phyloP scores from a whole-genome alignment of 2,329 filamentous ascomycete genomes.

The Penicillium occitanis region DNA sequence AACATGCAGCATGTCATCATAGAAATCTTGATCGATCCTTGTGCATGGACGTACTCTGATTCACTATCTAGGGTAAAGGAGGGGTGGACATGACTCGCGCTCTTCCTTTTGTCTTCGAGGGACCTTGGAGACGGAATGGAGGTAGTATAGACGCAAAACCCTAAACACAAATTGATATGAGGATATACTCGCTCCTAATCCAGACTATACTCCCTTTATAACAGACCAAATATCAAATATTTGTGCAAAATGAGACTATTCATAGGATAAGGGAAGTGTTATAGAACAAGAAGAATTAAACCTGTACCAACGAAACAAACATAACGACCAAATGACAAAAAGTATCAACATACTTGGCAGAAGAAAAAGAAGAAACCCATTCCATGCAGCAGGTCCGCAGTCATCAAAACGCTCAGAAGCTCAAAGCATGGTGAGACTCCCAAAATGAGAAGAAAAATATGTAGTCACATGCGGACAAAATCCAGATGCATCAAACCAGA shows the following conservation, averaged over 20 bases:
- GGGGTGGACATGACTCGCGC: neutral
- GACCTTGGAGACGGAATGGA: neutral
- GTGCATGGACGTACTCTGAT: neutral
- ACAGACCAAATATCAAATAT: neutral
- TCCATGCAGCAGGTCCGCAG: conserved; percentile 19
- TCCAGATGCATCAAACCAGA: conserved; percentile 29
- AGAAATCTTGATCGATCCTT: neutral
- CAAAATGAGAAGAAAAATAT: conserved; percentile 10
- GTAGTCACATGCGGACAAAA: neutral
- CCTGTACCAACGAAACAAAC: conserved; percentile 12
- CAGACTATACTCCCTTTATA: neutral
- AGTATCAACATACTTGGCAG: neutral
- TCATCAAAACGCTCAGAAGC: conserved; percentile 22
- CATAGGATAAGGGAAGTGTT: neutral
- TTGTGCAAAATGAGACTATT: neutral
- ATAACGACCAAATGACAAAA: neutral
- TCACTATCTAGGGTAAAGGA: neutral
- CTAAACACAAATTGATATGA: neutral
- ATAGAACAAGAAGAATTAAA: conserved; percentile 8
- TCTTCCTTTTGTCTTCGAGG: neutral
- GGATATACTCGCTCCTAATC: neutral
- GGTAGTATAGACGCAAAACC: neutral
- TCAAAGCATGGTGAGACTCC: conserved; percentile 19
- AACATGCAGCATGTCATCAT: conserved; percentile 1
- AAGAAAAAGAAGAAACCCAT: conserved; percentile 10